Evolutionary conservation across 768 basidiomycete species (phyloP).

Genomic region (Tricholoma matsutake): DNA sequence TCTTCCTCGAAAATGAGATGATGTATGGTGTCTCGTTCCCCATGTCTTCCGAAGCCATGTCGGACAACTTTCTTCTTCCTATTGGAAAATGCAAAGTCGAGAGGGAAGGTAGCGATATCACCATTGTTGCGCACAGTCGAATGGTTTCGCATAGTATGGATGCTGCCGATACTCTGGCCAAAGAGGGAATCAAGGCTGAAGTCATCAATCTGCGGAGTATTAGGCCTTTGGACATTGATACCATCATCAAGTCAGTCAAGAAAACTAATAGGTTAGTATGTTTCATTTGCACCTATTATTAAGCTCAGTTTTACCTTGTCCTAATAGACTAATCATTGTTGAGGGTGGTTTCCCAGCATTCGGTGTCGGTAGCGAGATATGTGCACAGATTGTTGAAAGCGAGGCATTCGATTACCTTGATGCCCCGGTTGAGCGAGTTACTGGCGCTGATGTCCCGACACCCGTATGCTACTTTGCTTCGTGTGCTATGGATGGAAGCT

Average conservation of each 20-base stretch:
- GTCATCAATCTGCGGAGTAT: constrained; percentile 96
- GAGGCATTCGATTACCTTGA: constrained; percentile 99
- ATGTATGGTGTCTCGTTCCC: constrained; percentile 97
- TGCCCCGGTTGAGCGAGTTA: constrained; percentile 95
- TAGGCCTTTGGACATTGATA: constrained; percentile 95
- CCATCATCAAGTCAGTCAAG: constrained; percentile 95
- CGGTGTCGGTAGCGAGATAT: constrained; percentile 98
- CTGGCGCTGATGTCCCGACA: constrained; percentile 96
- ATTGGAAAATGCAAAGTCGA: constrained; percentile 99
- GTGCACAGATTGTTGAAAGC: constrained; percentile 95
- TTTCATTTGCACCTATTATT: not conserved
- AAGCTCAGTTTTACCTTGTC: not conserved
- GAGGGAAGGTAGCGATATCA: constrained; percentile 88
- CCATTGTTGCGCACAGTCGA: constrained; percentile 96
- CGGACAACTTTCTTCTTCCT: constrained; percentile 90
- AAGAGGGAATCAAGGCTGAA: constrained; percentile 97
- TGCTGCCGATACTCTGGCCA: constrained; percentile 88
- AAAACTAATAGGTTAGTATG: constrained; percentile 86
- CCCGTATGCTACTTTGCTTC: constrained; percentile 55
- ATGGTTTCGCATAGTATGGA: constrained; percentile 96
- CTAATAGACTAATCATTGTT: constrained; percentile 76
- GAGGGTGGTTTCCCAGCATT: constrained; percentile 99
- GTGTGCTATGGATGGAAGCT: constrained; percentile 7
- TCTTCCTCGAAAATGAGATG: constrained; percentile 99
- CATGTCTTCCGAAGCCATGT: constrained; percentile 92